Conservation (phyloP, 2,329 filamentous ascomycete genomes). For the Pseudocercospora musae region DNA sequence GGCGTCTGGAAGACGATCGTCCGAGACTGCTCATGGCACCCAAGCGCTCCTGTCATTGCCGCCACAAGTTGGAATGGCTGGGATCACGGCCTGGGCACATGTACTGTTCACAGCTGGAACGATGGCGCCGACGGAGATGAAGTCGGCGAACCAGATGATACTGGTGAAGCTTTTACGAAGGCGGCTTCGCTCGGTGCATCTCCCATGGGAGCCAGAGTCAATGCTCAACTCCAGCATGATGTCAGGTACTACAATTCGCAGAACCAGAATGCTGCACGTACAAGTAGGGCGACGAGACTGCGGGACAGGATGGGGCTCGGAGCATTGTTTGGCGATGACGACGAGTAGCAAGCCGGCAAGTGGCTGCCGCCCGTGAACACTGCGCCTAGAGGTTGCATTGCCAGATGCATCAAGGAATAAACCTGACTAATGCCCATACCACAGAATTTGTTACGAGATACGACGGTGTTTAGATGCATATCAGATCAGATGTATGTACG, state of each 20-base stretch:
- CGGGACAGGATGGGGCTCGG: conserved; percentile 29
- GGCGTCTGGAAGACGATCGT: conserved; percentile 72
- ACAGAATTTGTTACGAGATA: not conserved
- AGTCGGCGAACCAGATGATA: conserved; percentile 47
- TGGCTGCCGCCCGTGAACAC: too few relatives aligned
- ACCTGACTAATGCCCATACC: too few relatives aligned
- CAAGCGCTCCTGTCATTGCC: conserved; percentile 77
- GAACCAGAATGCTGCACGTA: not conserved
- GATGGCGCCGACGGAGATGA: conserved; percentile 58
- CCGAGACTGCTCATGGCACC: conserved; percentile 88
- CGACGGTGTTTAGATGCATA: not conserved
- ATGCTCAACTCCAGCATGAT: conserved; percentile 55
- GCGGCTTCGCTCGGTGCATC: conserved; percentile 26
- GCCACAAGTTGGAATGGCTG: conserved; percentile 82
- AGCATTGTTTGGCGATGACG: conserved; percentile 26
- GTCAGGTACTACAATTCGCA: conserved; percentile 41
- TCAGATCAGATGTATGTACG: not conserved
- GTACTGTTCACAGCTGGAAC: conserved; percentile 75
- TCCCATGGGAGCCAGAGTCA: conserved; percentile 57
- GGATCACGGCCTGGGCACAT: conserved; percentile 69
- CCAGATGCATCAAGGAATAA: too few relatives aligned
- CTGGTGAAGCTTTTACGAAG: conserved; percentile 32
- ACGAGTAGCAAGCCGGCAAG: conserved; percentile 13
- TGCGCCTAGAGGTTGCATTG: too few relatives aligned
- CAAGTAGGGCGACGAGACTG: conserved; percentile 17